Evolutionary conservation across 495 filamentous ascomycete species (phyloP).

Genomic region (Penicillium cosmopolitanum): DNA sequence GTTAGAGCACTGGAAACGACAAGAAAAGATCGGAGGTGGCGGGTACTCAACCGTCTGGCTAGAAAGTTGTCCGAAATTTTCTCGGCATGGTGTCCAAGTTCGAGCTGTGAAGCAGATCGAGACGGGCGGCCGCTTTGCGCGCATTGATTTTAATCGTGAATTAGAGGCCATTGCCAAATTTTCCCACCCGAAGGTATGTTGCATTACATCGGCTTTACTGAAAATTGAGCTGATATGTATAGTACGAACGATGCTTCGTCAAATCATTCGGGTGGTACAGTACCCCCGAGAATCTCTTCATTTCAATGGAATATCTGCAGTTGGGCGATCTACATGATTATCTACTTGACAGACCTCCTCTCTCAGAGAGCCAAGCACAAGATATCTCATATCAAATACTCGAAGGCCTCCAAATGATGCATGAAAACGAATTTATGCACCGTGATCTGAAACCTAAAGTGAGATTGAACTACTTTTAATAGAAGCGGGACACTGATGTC

Average conservation of each 20-base stretch:
- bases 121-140: slow-evolving; percentile 15
- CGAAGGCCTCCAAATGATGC: not conserved
- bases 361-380: not conserved
- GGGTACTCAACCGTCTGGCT: too few relatives aligned
- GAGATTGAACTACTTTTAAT: too few relatives aligned
- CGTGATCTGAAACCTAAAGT: not conserved
- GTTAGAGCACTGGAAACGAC: too few relatives aligned
- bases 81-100: not conserved
- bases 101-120: slow-evolving; percentile 23
- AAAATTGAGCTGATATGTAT: not conserved
- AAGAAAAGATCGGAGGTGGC: too few relatives aligned
- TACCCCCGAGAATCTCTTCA: not conserved
- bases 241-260: slow-evolving; percentile 31
- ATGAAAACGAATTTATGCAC: not conserved
- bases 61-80: too few relatives aligned
- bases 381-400: slow-evolving; percentile 1
- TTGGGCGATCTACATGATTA: not conserved
- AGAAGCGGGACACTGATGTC: too few relatives aligned
- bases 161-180: slow-evolving; percentile 47
- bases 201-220: too few relatives aligned
- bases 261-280: slow-evolving; percentile 25
- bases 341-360: not conserved
- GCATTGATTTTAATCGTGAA: slow-evolving; percentile 34
- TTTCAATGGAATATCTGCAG: not conserved
- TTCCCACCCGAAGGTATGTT: slow-evolving; percentile 31